Conservation (phyloP, 179 eudicot genomes). For the Amaranthus tricolor region DNA sequence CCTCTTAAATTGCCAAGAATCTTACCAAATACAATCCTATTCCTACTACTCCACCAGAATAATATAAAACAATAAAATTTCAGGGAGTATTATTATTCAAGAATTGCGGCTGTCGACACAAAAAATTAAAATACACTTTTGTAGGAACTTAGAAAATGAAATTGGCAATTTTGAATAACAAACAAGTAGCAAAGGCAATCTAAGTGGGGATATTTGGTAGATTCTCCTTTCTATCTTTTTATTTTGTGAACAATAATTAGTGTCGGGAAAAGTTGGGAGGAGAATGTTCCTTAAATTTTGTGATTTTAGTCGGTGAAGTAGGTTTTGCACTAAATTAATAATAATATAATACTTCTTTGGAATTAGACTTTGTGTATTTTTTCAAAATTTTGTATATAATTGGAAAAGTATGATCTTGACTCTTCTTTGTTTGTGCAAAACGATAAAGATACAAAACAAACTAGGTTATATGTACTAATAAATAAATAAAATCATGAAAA, state of each 20-base stretch:
- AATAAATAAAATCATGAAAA: too few relatives aligned
- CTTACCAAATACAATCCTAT: too few relatives aligned
- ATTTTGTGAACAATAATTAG: not conserved
- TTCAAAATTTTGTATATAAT: too few relatives aligned
- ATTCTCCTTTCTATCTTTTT: not conserved
- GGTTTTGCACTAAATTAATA: not conserved
- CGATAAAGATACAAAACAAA: too few relatives aligned
- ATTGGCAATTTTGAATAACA: not conserved
- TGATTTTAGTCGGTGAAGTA: not conserved
- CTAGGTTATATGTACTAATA: too few relatives aligned
- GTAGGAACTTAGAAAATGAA: not conserved
- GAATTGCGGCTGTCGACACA: constrained; percentile 17
- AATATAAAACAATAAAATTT: too few relatives aligned
- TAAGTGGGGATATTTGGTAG: constrained; percentile 14
- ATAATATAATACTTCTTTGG: too few relatives aligned
- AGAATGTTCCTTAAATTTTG: not conserved
- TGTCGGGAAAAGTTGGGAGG: constrained; percentile 12
- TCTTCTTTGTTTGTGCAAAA: too few relatives aligned
- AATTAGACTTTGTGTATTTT: too few relatives aligned
- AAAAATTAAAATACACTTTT: not conserved
- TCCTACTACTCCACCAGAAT: too few relatives aligned
- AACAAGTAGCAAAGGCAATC: not conserved
- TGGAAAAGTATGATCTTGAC: too few relatives aligned
- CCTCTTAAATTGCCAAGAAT: too few relatives aligned
- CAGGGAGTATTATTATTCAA: not conserved